phyloP scores from a whole-genome alignment of 768 basidiomycete genomes.

The Phylloporus sp. region DNA sequence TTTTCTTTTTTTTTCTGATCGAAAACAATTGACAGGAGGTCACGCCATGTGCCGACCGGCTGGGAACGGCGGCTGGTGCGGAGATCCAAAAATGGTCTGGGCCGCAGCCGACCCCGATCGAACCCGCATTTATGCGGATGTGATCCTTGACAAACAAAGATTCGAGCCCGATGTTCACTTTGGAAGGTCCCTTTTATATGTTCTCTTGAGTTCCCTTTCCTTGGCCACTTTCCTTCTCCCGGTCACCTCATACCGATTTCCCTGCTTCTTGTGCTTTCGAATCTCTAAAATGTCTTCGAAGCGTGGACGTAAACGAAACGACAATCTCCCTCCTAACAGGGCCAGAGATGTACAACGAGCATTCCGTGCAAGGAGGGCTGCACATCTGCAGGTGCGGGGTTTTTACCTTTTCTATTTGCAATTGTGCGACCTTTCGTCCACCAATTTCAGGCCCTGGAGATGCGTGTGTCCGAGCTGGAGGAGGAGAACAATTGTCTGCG shows the following conservation, averaged over 20 bases:
- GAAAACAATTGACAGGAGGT: conserved; percentile 20
- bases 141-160: conserved; percentile 35
- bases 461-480: conserved; percentile 78
- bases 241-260: conserved; percentile 24
- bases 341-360: conserved; percentile 88
- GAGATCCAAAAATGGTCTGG: conserved; percentile 35
- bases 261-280: conserved; percentile 7
- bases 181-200: conserved; percentile 37
- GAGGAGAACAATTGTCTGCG: conserved; percentile 77
- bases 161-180: conserved; percentile 32
- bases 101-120: conserved; percentile 37
- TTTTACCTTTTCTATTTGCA: conserved; percentile 37
- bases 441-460: conserved; percentile 64
- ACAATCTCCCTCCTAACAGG: conserved; percentile 59
- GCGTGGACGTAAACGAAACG: conserved; percentile 77
- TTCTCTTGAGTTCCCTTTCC: conserved; percentile 35
- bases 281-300: conserved; percentile 68
- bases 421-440: conserved; percentile 32
- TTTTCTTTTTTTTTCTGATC: conserved; percentile 9
- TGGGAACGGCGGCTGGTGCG: conserved; percentile 29
- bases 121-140: conserved; percentile 33
- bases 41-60: conserved; percentile 9
- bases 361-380: conserved; percentile 84
- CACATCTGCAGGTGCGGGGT: conserved; percentile 69
- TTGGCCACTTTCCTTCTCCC: conserved; percentile 30